Evolutionary conservation across 805 yeast genomes (phyloP).

Genomic region (Brettanomyces nanus): DNA sequence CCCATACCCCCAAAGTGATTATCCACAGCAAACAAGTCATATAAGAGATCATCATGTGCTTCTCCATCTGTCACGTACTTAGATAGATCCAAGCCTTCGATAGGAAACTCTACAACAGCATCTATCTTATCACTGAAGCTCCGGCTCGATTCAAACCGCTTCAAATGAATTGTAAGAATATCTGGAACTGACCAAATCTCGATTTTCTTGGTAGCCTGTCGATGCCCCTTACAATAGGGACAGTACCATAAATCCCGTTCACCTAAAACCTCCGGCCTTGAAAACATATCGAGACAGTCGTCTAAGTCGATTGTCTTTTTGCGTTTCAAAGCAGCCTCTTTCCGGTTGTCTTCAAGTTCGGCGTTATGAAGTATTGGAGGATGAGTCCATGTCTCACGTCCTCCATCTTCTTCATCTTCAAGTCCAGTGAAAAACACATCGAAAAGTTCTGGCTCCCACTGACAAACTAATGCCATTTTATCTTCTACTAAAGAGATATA

Average conservation of each 20-base stretch:
- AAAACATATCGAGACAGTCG: conserved; percentile 69
- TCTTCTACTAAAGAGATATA: conserved; percentile 19
- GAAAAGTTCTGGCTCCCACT: conserved; percentile 49
- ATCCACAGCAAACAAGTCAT: conserved; percentile 88
- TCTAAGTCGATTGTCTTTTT: conserved; percentile 46
- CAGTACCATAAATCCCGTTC: conserved; percentile 93
- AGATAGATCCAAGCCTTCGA: conserved; percentile 68
- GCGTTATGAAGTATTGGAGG: conserved; percentile 43
- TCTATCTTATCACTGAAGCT: conserved; percentile 86
- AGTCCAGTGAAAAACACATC: conserved; percentile 45
- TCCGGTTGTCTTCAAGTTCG: conserved; percentile 43
- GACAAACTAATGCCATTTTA: conserved; percentile 47
- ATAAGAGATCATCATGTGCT: conserved; percentile 34
- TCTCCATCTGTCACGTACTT: conserved; percentile 40
- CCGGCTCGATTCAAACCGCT: conserved; percentile 78
- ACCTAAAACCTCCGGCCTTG: conserved; percentile 77
- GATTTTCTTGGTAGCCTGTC: conserved; percentile 84
- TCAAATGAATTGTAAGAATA: conserved; percentile 79
- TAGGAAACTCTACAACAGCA: conserved; percentile 79
- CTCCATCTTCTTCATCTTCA: conserved; percentile 38
- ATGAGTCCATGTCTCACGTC: conserved; percentile 47
- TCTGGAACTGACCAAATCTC: conserved; percentile 95
- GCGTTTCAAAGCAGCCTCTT: conserved; percentile 19
- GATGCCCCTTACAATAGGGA: conserved; percentile 79
- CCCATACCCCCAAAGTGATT: conserved; percentile 95